Conservation (phyloP, 2,329 filamentous ascomycete genomes). For the Alternaria arborescens region DNA sequence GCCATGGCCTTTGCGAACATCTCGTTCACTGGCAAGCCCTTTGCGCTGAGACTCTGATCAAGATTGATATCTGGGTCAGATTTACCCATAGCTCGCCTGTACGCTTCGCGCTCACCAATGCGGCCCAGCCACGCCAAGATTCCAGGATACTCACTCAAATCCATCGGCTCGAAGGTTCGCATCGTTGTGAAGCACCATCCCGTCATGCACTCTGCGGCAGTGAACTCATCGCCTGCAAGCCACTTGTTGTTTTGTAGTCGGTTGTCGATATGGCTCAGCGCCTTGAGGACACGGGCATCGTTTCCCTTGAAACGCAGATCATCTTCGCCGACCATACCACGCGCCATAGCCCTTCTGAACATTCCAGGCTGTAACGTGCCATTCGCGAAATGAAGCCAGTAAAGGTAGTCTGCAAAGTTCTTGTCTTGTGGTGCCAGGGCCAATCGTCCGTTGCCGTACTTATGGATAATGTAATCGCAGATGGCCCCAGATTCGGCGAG, state of each 20-base stretch:
- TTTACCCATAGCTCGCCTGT: conserved; percentile 62
- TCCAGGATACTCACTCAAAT: conserved; percentile 43
- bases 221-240: conserved; percentile 69
- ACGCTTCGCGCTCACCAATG: conserved; percentile 38
- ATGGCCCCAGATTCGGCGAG: conserved; percentile 69
- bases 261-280: conserved; percentile 59
- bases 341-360: conserved; percentile 38
- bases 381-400: conserved; percentile 69
- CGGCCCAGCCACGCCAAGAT: conserved; percentile 43
- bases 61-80: conserved; percentile 59
- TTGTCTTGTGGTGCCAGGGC: conserved; percentile 56
- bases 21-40: conserved; percentile 34
- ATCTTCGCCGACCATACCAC: conserved; percentile 41
- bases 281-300: conserved; percentile 48
- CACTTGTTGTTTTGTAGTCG: conserved; percentile 60
- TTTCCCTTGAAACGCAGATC: conserved; percentile 48
- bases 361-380: conserved; percentile 52
- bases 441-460: conserved; percentile 60
- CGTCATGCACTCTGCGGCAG: conserved; percentile 71
- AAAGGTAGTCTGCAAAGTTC: conserved; percentile 68
- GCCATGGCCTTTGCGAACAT: conserved; percentile 33
- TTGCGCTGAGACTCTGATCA: conserved; percentile 37
- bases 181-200: conserved; percentile 69
- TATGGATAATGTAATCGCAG: conserved; percentile 68
- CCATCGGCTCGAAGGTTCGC: conserved; percentile 60